phyloP scores from a whole-genome alignment of 495 filamentous ascomycete genomes.

The Bacidia rubella region DNA sequence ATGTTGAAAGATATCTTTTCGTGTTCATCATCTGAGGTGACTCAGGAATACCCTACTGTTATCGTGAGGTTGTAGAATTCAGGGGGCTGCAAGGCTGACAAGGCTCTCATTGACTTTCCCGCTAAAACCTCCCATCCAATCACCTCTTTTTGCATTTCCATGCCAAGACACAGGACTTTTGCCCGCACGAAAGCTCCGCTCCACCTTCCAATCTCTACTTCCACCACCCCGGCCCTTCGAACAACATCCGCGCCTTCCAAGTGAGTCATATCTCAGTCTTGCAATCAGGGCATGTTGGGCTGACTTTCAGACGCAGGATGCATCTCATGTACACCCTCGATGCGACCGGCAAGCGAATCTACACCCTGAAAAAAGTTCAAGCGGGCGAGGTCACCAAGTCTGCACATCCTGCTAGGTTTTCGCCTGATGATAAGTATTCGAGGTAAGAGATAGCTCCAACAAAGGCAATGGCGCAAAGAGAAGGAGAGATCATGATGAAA shows the following conservation, averaged over 20 bases:
- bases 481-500: background rate
- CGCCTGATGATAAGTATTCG: constrained; percentile 95
- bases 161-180: too few species aligned
- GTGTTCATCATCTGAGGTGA: too few species aligned
- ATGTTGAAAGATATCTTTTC: too few species aligned
- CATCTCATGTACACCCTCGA: constrained; percentile 69
- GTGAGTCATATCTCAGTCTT: background rate
- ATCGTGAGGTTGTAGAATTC: too few species aligned
- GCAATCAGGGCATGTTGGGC: background rate
- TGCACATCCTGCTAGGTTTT: constrained; percentile 92
- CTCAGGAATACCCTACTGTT: too few species aligned
- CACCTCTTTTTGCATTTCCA: too few species aligned
- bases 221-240: too few species aligned
- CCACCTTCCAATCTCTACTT: too few species aligned
- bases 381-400: constrained; percentile 77
- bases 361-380: constrained; percentile 77
- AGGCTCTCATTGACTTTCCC: too few species aligned
- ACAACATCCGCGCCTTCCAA: background rate
- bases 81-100: too few species aligned
- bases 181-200: too few species aligned
- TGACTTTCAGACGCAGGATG: constrained; percentile 24
- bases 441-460: constrained; percentile 33
- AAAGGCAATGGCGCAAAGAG: background rate
- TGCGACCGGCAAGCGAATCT: constrained; percentile 64
- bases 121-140: too few species aligned